phyloP scores from a whole-genome alignment of 495 filamentous ascomycete genomes.

The Penicillium bialowiezense region DNA sequence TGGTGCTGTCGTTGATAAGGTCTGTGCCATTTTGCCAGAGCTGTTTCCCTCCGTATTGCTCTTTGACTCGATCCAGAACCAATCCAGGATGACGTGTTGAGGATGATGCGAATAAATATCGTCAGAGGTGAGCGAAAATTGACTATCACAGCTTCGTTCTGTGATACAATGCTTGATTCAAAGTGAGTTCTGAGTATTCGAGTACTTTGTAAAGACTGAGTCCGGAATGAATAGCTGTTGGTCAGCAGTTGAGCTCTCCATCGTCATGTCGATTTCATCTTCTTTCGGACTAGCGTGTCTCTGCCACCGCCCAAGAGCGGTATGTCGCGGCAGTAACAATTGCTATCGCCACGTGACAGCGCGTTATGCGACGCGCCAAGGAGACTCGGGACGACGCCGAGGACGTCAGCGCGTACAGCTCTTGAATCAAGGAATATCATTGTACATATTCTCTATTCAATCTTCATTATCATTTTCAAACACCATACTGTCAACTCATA shows the following conservation, averaged over 20 bases:
- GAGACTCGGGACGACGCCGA: not conserved
- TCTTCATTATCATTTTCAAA: not conserved
- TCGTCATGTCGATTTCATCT: too few relatives aligned
- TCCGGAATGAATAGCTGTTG: not conserved
- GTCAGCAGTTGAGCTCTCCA: too few relatives aligned
- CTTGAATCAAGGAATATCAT: too few relatives aligned
- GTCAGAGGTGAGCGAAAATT: too few relatives aligned
- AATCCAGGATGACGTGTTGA: slow-evolving; percentile 36
- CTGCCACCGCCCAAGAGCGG: too few relatives aligned
- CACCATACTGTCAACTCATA: not conserved
- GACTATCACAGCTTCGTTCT: too few relatives aligned
- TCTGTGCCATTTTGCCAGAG: slow-evolving; percentile 56
- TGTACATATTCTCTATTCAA: slow-evolving; percentile 1
- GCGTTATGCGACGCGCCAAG: not conserved
- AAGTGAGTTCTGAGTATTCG: too few relatives aligned
- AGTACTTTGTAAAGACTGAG: too few relatives aligned
- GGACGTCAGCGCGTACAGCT: too few relatives aligned
- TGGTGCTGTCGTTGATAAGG: slow-evolving; percentile 53
- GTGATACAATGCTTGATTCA: too few relatives aligned
- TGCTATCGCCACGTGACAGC: not conserved
- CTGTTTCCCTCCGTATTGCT: slow-evolving; percentile 16
- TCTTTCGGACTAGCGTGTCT: too few relatives aligned
- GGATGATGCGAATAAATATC: not conserved
- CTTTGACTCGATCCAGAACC: slow-evolving; percentile 37
- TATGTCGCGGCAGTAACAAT: too few relatives aligned